A percentile compares a stretch with the other conserved stretches of the same genome.
These are phyloP conservation scores for Neonectria faginata DNA, from an alignment of 2,329 filamentous ascomycete species.

Conservation along the genomic window DNA sequence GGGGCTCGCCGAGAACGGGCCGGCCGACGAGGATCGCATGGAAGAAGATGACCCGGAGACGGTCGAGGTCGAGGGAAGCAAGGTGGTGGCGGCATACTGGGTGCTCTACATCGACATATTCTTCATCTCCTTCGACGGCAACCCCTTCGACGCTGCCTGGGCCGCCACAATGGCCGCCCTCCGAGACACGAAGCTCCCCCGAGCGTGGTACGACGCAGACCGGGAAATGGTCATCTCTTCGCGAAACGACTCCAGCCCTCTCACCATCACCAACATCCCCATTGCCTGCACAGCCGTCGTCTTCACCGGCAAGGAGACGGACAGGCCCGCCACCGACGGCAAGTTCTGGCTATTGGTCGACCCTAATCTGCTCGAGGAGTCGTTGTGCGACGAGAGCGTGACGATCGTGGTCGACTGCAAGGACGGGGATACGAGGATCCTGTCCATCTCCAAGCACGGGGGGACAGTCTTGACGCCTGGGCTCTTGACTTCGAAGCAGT, in stretches of 20 bases:
- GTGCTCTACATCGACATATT: slow-evolving; percentile 94
- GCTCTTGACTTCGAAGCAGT: slow-evolving; percentile 73
- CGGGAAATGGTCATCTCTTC: slow-evolving; percentile 83
- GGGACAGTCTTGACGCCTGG: slow-evolving; percentile 76
- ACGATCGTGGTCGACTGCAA: slow-evolving; percentile 80
- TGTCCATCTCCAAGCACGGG: slow-evolving; percentile 85
- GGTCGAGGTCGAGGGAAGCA: slow-evolving; percentile 52
- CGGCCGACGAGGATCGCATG: slow-evolving; percentile 58
- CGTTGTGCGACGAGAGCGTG: slow-evolving; percentile 83
- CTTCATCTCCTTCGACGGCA: slow-evolving; percentile 92
- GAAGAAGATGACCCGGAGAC: slow-evolving; percentile 52
- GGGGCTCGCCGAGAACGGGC: slow-evolving; percentile 60
- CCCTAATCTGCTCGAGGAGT: slow-evolving; percentile 91
- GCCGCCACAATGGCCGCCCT: slow-evolving; percentile 84
- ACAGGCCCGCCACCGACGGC: slow-evolving; percentile 55
- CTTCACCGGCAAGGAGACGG: slow-evolving; percentile 74
- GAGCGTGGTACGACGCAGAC: slow-evolving; percentile 86
- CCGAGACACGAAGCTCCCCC: slow-evolving; percentile 79
- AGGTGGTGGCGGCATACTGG: slow-evolving; percentile 87
- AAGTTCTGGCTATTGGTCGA: slow-evolving; percentile 85
- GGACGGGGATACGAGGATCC: slow-evolving; percentile 65
- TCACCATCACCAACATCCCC: slow-evolving; percentile 75
- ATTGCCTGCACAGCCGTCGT: slow-evolving; percentile 83
- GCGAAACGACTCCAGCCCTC: slow-evolving; percentile 62
- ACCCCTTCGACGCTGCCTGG: slow-evolving; percentile 93